These are phyloP conservation scores for Colletotrichum siamense DNA, from an alignment of 2,329 filamentous ascomycete genomes.

Conservation along the genomic window DNA sequence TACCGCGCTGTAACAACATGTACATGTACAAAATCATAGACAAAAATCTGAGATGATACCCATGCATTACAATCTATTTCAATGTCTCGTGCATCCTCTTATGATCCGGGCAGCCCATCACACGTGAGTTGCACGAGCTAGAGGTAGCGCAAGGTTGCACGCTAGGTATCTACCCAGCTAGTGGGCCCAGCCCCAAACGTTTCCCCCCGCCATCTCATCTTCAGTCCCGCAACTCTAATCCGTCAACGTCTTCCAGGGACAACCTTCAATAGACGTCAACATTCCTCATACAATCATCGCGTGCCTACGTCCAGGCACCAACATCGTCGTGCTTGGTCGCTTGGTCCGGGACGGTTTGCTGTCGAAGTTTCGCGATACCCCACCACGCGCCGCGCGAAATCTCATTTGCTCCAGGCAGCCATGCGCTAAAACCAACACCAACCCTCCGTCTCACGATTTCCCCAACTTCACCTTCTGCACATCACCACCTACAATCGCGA, in stretches of 20 bases:
- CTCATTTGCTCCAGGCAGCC: neutral
- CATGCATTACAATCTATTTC: neutral
- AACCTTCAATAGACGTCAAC: neutral
- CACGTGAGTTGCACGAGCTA: neutral
- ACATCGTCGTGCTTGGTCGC: neutral
- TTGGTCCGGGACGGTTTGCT: too few relatives aligned
- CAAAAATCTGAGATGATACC: constrained; percentile 7
- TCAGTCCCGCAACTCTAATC: neutral
- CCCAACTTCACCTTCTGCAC: neutral
- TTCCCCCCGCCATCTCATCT: neutral
- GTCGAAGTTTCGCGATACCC: neutral
- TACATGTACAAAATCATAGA: neutral
- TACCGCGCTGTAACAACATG: constrained; percentile 5
- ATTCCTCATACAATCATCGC: neutral
- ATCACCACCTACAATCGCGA: neutral
- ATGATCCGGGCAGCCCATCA: neutral
- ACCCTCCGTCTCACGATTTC: neutral
- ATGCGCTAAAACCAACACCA: neutral
- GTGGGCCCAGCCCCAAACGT: neutral
- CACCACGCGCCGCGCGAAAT: neutral
- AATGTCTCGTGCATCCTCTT: neutral
- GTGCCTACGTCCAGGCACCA: neutral
- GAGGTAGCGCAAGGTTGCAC: neutral
- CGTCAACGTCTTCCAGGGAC: neutral
- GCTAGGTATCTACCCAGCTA: neutral